Evolutionary conservation across 495 filamentous ascomycete genomes (phyloP).

Genomic region (Penicillium longicatenatum): DNA sequence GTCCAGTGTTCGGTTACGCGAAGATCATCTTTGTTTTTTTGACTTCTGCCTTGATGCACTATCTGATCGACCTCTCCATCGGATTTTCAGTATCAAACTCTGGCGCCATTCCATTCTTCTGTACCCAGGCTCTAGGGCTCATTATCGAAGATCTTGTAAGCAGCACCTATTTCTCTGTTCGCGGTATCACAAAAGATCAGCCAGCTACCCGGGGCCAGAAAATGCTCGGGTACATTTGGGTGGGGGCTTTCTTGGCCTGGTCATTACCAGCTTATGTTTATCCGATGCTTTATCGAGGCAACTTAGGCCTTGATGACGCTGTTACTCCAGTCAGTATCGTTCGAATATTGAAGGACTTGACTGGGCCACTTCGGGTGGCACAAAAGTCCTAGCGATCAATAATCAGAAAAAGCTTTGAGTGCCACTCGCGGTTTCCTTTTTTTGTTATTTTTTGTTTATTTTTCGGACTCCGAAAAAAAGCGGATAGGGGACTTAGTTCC

Average conservation of each 20-base stretch:
- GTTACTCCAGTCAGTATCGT: background rate
- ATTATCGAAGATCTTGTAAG: background rate
- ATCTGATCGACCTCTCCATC: background rate
- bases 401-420: no score
- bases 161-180: background rate
- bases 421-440: no score
- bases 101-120: background rate
- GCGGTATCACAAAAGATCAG: background rate
- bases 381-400: no score
- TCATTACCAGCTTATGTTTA: conserved; percentile 1
- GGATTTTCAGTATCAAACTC: background rate
- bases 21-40: background rate
- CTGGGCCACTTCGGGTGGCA: no score
- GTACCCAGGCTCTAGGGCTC: background rate
- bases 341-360: background rate
- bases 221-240: background rate
- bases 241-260: background rate
- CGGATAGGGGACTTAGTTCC: no score
- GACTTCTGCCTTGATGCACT: background rate
- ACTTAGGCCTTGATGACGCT: background rate
- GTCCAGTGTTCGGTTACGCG: background rate
- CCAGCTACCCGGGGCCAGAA: background rate
- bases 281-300: background rate
- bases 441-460: no score
- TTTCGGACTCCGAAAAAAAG: no score